Base-by-base conservation (phyloP, 2,329 filamentous ascomycete genomes). In the Pseudogymnoascus sp. region DNA sequence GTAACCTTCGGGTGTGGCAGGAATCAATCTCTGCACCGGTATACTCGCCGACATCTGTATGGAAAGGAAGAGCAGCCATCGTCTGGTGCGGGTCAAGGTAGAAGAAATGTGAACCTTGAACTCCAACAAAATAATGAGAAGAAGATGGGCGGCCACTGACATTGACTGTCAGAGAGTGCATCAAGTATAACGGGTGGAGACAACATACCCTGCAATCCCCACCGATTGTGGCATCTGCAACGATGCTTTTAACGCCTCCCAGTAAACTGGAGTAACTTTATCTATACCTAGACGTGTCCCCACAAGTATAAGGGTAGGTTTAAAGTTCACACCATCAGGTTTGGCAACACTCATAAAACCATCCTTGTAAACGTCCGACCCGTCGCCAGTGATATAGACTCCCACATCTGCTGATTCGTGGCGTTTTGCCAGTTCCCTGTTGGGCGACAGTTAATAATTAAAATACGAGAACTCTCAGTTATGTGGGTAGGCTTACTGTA, bases 81-180 rank as follows among this genome's bases (percentile, higher is more conserved):
- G 93, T 96, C 68, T 87, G 86, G 72, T 99, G 95, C 1, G 95
- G 95, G 70, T 99, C 95, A 14, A 99, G 85, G 75, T 98, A 99
- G 77, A 97, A 98, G 69, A 98, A 87, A 70, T 87, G 82, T 61
- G 88, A 86, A 31, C 88, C 91, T 76, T 90, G 88, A 24, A 84
- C 82, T 19, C 86, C 88, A 66, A 90, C 78, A 68, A 90, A 91
- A 75, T 91, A 91, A 72, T 90, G 88, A 28, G 73, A 74, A 8
- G 92, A 93, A 2, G 93, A 93, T 12, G 95, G 95, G 16, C 95
- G 90, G 64, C 95, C 95, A 60, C 93, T 96, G 66, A 16, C 62
- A 60, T 59, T 46, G 59, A 66, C 60, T 66, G 43, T 66, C 62
- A 46, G 40, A 46, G 40, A 53, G n/a, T 35, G 62, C 22, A 14